Evolutionary conservation across 352 stramenopile genomes (phyloP), one percentile per base, ranked within the genome.

Genomic region (Bremia lactucae): DNA sequence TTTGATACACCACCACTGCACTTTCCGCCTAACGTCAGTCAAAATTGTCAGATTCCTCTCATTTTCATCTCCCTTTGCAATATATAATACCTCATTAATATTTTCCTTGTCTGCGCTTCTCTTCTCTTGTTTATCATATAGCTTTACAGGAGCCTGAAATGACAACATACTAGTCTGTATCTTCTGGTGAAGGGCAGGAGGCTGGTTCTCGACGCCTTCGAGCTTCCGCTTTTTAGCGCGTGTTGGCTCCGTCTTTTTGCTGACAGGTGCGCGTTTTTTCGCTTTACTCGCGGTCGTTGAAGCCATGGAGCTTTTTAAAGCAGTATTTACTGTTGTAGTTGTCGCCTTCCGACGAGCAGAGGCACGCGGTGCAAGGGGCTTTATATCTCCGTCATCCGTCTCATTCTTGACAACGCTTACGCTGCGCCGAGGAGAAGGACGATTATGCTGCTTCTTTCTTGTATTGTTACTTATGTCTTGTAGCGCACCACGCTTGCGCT

Each of bases 401-500:
- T 46, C 46, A 43, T 70, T 67, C 53, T 69, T 72, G 14, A 41
- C 25, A 25, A 37, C 37, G 9, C 23, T 14, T 11, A 16, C 26
- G 11, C 16, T 10, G 11, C 34, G 25, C 26, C 36, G 49, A 21
- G 33, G 20, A 22, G 37, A 38, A 6, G 25, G 16, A 10, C 31
- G 37, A 16, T 23, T 11, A 19, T 55, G 49, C 11, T 47, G 36
- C 20, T 53, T 40, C 36, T 67, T 73, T 54, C 75, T 76, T 38
- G 45, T 50, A 15, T 54, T 83, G 50, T 90, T 90, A 50, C 73
- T 87, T 55, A 90, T 90, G 45, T 90, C 75, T 55, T 87, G 71
- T 24, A 90, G 56, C 7, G 78, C 66, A 21, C 72, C 78, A 21
- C 78, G 72, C 62, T 87, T 87, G 36, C 78, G 64, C 59, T 87